Percentiles rank a stretch among this genome's conserved stretches.
Conservation (phyloP, 2,329 filamentous ascomycete species). For the Paecilomyces sp. region DNA sequence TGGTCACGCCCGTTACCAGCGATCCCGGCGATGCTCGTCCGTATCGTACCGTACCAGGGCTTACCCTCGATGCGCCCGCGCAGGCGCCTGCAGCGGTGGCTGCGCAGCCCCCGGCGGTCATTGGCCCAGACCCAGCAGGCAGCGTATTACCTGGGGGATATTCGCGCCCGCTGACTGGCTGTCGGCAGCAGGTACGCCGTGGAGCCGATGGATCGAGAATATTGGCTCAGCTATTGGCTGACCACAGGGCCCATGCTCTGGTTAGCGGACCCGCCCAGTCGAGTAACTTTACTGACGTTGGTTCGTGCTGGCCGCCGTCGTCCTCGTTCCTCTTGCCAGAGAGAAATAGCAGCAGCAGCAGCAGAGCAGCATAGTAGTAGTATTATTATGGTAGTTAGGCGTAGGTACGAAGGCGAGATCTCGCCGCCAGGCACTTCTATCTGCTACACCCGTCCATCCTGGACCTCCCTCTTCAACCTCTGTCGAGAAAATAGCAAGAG, state of each 20-base stretch:
- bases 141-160: neutral
- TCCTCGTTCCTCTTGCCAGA: neutral
- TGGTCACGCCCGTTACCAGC: neutral
- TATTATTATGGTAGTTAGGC: neutral
- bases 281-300: neutral
- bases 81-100: neutral
- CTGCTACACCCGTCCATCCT: neutral
- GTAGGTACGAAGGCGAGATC: neutral
- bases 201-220: slow-evolving; percentile 1
- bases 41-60: too few relatives aligned
- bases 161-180: neutral
- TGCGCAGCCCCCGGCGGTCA: neutral
- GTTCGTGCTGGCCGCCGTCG: neutral
- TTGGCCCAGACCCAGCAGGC: neutral
- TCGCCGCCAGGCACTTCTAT: neutral
- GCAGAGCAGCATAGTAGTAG: neutral
- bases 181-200: slow-evolving; percentile 6
- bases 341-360: too few relatives aligned
- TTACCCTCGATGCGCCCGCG: neutral
- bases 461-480: neutral
- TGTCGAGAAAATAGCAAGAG: too few relatives aligned
- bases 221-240: neutral
- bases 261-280: neutral
- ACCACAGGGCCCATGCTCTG: neutral
- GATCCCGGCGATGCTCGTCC: neutral